Conservation (phyloP, 2,329 filamentous ascomycete species). For the Paecilomyces sp. region DNA sequence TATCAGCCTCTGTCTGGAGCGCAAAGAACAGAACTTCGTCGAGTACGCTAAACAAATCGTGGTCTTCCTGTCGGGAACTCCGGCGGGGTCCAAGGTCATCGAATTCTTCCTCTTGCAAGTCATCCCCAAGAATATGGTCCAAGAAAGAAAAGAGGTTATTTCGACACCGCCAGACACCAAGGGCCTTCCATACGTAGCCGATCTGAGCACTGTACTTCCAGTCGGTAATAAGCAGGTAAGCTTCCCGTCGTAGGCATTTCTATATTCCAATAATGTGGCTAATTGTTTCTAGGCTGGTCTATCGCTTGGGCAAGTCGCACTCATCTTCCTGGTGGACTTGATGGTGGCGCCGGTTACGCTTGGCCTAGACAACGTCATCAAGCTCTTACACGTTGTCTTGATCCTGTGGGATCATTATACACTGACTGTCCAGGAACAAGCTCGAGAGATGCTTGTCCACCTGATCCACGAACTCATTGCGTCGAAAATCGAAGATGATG, state of each 20-base stretch:
- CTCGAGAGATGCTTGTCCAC: conserved; percentile 95
- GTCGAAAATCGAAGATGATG: conserved; percentile 64
- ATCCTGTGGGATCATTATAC: conserved; percentile 98
- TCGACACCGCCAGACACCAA: conserved; percentile 61
- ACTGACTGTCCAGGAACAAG: conserved; percentile 88
- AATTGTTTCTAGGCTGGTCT: conserved; percentile 56
- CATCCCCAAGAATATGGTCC: conserved; percentile 93
- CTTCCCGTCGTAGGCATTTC: not conserved
- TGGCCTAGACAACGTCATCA: conserved; percentile 68
- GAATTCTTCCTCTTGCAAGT: conserved; percentile 91
- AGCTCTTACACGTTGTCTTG: conserved; percentile 82
- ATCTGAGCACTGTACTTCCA: conserved; percentile 70
- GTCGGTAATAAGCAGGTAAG: conserved; percentile 75
- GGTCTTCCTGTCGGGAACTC: conserved; percentile 85
- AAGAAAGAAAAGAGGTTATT: conserved; percentile 68
- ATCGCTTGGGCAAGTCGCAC: conserved; percentile 82
- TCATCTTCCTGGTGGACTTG: conserved; percentile 90
- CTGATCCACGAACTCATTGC: conserved; percentile 94
- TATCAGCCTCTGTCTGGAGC: conserved; percentile 85
- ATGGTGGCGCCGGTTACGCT: conserved; percentile 89
- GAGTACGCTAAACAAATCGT: conserved; percentile 98
- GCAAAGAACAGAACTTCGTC: conserved; percentile 95
- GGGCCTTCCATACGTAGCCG: conserved; percentile 80
- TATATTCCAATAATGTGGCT: conserved; percentile 3
- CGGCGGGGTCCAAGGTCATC: conserved; percentile 79